Evolutionary conservation across 331 rosid genomes (phyloP), one percentile per base, ranked within the genome.

Genomic region (Saraca asoca): DNA sequence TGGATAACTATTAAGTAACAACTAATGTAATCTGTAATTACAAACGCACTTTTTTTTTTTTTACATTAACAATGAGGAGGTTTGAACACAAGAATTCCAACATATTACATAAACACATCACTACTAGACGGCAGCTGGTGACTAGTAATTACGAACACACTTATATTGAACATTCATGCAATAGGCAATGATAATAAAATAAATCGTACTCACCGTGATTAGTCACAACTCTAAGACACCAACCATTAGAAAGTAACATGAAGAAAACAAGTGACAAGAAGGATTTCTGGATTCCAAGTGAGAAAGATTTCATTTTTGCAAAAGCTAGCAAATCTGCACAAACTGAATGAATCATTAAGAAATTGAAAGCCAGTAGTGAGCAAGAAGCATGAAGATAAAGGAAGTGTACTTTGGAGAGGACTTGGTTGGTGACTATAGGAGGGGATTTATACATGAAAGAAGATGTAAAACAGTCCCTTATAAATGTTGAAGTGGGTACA

Each of bases 401-500:
- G 64, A 17, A 51, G 64, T 55, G 64, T 48, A 33, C 43, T 62
- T 66, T 64, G 71, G 31, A 19, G 52, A 44, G 66, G 38, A 60
- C 12, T 20, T 19, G 37, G 12, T 51, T 15, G 38, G 16, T 58
- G 50, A 46, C 8, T 39, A n/a, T 24, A 24, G 31, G 2, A 56
- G 12, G 48, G 52, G 29, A 46, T 31, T 39, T 15, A 39, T 58
- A 79, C 64, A 72, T 59, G 70, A 14, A 38, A 14, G 12, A 60
- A 79, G 63, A 71, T 42, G 20, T 31, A 17, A 34, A 65, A 51
- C 15, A 58, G 12, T 13, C 10, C 31, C 58, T n/a, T 74, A 70
- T 86, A 82, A 86, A 86, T 83, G 93, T 66, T 19, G 75, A 72
- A 65, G 51, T 57, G 69, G 74, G 83, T 71, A 73, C 76, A 44